A percentile compares a stretch with the other conserved stretches of the same genome.
phyloP scores from a whole-genome alignment of 1,139 yeast genomes.

The Kodamaea anthophila region DNA sequence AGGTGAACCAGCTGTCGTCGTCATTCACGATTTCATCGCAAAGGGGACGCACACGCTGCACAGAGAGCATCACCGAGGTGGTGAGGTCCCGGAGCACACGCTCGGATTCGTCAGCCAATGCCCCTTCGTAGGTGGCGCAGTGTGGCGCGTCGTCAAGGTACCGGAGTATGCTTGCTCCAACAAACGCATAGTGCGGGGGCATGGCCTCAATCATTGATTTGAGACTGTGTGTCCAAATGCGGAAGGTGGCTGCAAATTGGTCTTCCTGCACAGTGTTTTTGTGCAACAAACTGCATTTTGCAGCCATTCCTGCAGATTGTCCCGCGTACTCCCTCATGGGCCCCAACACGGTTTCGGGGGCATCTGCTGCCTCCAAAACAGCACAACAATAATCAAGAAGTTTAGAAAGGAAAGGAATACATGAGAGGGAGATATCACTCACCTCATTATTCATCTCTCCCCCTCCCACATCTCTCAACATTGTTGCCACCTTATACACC shows the following conservation, averaged over 20 bases:
- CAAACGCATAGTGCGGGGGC: conserved; percentile 38
- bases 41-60: conserved; percentile 48
- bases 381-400: conserved; percentile 44
- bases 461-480: too few relatives aligned
- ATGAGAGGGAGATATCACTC: too few relatives aligned
- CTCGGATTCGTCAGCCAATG: conserved; percentile 26
- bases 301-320: conserved; percentile 13
- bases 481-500: too few relatives aligned
- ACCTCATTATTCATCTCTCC: too few relatives aligned
- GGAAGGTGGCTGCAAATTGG: neutral
- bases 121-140: conserved; percentile 16
- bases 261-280: conserved; percentile 12
- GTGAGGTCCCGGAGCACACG: conserved; percentile 43
- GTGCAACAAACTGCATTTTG: conserved; percentile 7
- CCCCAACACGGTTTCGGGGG: conserved; percentile 4
- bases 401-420: conserved; percentile 42
- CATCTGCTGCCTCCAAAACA: conserved; percentile 16
- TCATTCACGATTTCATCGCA: conserved; percentile 35
- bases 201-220: conserved; percentile 45
- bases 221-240: conserved; percentile 22
- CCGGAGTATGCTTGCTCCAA: conserved; percentile 38
- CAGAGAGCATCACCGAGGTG: conserved; percentile 58
- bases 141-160: conserved; percentile 20
- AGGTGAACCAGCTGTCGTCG: conserved; percentile 60
- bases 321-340: conserved; percentile 18